phyloP scores from a whole-genome alignment of 441 rosid species.

The Populus hybrid region DNA sequence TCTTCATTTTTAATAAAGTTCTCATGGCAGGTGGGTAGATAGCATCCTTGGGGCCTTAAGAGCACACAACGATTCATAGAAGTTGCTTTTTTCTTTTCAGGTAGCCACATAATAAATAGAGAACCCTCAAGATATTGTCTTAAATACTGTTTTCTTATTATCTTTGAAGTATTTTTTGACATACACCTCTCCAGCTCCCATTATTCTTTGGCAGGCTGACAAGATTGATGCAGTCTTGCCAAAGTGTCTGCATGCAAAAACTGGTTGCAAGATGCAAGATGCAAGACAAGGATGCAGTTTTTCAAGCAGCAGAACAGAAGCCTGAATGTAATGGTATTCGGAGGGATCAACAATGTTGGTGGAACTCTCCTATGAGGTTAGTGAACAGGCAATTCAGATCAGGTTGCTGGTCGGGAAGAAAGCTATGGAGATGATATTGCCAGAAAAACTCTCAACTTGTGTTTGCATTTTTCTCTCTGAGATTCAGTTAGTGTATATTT shows the following conservation, averaged over 20 bases:
- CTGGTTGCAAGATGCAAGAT: neutral
- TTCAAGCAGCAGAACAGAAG: conserved; percentile 16
- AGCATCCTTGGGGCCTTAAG: conserved; percentile 75
- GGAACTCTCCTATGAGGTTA: conserved; percentile 23
- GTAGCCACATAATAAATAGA: conserved; percentile 6
- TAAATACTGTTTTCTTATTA: neutral
- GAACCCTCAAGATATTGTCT: neutral
- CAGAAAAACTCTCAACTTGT: conserved; percentile 21
- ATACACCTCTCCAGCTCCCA: conserved; percentile 17
- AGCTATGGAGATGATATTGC: conserved; percentile 17
- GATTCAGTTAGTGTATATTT: neutral
- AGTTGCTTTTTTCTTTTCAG: conserved; percentile 14
- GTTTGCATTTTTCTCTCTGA: conserved; percentile 2
- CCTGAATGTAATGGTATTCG: conserved; percentile 2
- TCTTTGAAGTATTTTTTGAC: conserved; percentile 1
- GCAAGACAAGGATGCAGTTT: conserved; percentile 4
- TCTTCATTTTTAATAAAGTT: neutral
- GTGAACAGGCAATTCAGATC: conserved; percentile 20
- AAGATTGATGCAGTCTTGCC: conserved; percentile 5
- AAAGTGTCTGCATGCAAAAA: neutral
- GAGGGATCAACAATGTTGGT: neutral
- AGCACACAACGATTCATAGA: conserved; percentile 37
- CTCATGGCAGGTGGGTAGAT: conserved; percentile 67
- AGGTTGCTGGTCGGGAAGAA: neutral
- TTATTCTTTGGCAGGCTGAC: neutral